Base-by-base conservation (phyloP, 495 filamentous ascomycete species). In the Lepidopterella palustris region DNA sequence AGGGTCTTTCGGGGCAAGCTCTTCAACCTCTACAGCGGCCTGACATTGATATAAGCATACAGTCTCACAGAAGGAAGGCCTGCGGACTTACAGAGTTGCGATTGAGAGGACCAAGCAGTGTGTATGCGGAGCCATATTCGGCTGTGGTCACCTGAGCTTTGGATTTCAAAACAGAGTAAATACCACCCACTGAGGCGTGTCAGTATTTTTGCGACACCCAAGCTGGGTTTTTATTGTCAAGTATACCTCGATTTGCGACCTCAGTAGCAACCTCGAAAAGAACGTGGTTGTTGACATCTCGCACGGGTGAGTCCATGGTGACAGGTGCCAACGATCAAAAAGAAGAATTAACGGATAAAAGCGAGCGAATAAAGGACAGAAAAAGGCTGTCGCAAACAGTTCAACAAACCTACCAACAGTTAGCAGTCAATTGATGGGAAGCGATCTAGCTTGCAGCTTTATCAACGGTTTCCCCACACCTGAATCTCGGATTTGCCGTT, bases 81-180 rank as follows among this genome's bases (percentile, higher is more conserved):
- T 6, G 4, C 15, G 8, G 25, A 50, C 47, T 18, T 78, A 90
- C 88, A 4, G 93, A 97, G 60, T 85, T 80, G 64, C 86, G 84
- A 71, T 97, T 97, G 68, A 96, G 83, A 51, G 93, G 93, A 5
- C 93, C 93, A 72, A 98, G 92, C 51, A 98, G 80, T 40, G 89
- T 95, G 76, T 98, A 98, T 58, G 90, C 84, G 57, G 96, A 89
- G 67, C 93, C 95, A 92, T 97, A 98, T 73, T 98, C 93, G 18
- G 90, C 90, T 0, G 93, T 96, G 26, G 93, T 98, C 50, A 98
- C 92, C 8, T 93, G 92, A 20, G 93, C 92, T 73, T 98, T 98
- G 53, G 93, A 98, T 76, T 98, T 98, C 70, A 98, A 84, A 53
- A 98, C 93, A 13, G 92, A 97, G 78, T 98, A 98, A 76, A 98